Conservation (phyloP, 352 stramenopile genomes). For the Phytophthora citricola region DNA sequence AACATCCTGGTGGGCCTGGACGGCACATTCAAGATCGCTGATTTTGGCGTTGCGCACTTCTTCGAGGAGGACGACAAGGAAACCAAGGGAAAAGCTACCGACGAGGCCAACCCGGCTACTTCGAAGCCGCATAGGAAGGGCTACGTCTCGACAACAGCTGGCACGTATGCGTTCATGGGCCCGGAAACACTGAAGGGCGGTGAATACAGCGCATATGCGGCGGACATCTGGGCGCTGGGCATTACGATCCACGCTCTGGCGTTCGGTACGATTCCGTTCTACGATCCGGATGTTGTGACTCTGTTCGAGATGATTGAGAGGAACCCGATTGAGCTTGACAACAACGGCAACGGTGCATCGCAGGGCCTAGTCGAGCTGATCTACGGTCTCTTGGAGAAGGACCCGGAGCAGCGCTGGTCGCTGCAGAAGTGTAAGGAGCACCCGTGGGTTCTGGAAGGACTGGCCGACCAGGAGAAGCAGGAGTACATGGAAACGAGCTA, state of each 20-base stretch:
- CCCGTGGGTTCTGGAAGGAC: constrained; percentile 65
- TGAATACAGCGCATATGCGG: constrained; percentile 80
- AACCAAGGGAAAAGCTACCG: constrained; percentile 24
- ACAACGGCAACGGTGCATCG: constrained; percentile 38
- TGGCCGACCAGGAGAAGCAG: constrained; percentile 43
- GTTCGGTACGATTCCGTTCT: constrained; percentile 87
- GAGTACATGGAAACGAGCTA: constrained; percentile 59
- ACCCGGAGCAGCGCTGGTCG: constrained; percentile 74
- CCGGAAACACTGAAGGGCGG: constrained; percentile 84
- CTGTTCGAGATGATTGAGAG: constrained; percentile 88
- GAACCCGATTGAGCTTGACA: constrained; percentile 49
- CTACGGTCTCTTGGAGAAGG: constrained; percentile 73
- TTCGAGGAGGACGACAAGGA: constrained; percentile 71
- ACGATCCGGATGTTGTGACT: constrained; percentile 76
- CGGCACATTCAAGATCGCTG: constrained; percentile 82
- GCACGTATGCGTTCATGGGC: constrained; percentile 88
- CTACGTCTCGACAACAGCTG: constrained; percentile 79
- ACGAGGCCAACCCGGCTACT: neutral
- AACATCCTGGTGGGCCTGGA: constrained; percentile 81
- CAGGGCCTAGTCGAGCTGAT: constrained; percentile 57
- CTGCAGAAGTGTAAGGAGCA: constrained; percentile 76
- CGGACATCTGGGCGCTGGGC: constrained; percentile 89
- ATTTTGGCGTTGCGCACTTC: constrained; percentile 87
- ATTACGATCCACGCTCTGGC: constrained; percentile 85
- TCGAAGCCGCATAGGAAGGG: constrained; percentile 62